phyloP scores from a whole-genome alignment of 306 rosid species.

The Glycyrrhiza uralensis region DNA sequence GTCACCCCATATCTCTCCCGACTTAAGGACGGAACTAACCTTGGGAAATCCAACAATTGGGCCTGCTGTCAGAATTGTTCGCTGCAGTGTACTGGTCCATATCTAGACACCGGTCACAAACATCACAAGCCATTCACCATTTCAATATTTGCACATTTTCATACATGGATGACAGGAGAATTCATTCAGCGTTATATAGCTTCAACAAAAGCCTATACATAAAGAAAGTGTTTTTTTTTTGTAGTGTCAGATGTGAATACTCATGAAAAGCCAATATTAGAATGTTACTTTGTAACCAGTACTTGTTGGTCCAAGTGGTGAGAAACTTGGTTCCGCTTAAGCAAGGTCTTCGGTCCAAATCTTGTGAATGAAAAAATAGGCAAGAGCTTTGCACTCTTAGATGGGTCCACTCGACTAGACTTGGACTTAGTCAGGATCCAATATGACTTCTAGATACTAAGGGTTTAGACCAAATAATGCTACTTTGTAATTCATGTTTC shows the following conservation, averaged over 20 bases:
- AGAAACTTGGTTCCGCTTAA: too few species aligned
- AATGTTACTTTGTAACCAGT: neutral
- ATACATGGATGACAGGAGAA: conserved; percentile 21
- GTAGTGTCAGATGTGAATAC: neutral
- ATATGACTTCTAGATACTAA: too few species aligned
- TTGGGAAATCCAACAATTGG: conserved; percentile 90
- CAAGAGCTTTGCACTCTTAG: too few species aligned
- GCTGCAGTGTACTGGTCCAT: conserved; percentile 99
- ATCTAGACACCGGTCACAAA: conserved; percentile 51
- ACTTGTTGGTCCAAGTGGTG: too few species aligned
- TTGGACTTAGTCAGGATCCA: too few species aligned
- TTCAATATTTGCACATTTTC: neutral
- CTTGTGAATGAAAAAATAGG: too few species aligned
- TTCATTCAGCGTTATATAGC: conserved; percentile 10
- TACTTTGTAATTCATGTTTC: neutral
- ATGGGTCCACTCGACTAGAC: too few species aligned
- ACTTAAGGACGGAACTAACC: conserved; percentile 46
- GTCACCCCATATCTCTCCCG: conserved; percentile 18
- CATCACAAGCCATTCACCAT: conserved; percentile 22
- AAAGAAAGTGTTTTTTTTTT: neutral
- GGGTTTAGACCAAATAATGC: too few species aligned
- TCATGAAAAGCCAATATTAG: neutral
- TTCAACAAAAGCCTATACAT: neutral
- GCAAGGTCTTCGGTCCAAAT: too few species aligned
- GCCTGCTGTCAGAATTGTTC: conserved; percentile 87